Percentiles rank a stretch among this genome's conserved stretches.
phyloP scores from a whole-genome alignment of 23 red algal genomes.

The Gracilaria caudata region DNA sequence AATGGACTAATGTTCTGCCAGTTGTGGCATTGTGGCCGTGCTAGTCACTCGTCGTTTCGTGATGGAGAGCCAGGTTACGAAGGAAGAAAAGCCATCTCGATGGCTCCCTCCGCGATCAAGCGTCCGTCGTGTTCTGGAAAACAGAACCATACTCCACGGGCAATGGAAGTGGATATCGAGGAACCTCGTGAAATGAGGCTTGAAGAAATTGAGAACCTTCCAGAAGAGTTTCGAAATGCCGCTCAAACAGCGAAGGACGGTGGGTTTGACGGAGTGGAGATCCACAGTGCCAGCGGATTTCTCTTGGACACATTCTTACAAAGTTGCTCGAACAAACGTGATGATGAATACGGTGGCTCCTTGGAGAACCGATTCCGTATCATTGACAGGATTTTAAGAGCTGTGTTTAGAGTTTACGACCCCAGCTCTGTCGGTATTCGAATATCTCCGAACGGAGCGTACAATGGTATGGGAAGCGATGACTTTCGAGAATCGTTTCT shows the following conservation, averaged over 20 bases:
- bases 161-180: conserved; percentile 46
- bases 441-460: conserved; percentile 74
- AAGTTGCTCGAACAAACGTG: conserved; percentile 70
- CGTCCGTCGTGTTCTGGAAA: neutral
- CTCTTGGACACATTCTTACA: conserved; percentile 78
- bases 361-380: conserved; percentile 69
- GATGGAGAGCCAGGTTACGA: conserved; percentile 34
- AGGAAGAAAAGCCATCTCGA: neutral
- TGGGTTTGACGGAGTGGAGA: conserved; percentile 86
- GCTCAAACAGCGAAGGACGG: conserved; percentile 58
- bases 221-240: conserved; percentile 62
- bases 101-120: conserved; percentile 69
- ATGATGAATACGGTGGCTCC: conserved; percentile 77
- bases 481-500: conserved; percentile 64
- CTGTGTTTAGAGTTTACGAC: conserved; percentile 51
- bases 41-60: conserved; percentile 69
- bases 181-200: conserved; percentile 57
- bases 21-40: conserved; percentile 78
- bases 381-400: conserved; percentile 48
- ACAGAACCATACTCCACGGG: conserved; percentile 8
- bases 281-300: conserved; percentile 83
- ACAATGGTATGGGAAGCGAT: conserved; percentile 64
- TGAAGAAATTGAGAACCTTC: conserved; percentile 60
- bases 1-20: conserved; percentile 78
- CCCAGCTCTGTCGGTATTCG: conserved; percentile 62